Percentiles rank a stretch among this genome's conserved stretches.
Evolutionary conservation across 2,329 filamentous ascomycete genomes (phyloP).

Genomic region (Alternaria triticimaculans): DNA sequence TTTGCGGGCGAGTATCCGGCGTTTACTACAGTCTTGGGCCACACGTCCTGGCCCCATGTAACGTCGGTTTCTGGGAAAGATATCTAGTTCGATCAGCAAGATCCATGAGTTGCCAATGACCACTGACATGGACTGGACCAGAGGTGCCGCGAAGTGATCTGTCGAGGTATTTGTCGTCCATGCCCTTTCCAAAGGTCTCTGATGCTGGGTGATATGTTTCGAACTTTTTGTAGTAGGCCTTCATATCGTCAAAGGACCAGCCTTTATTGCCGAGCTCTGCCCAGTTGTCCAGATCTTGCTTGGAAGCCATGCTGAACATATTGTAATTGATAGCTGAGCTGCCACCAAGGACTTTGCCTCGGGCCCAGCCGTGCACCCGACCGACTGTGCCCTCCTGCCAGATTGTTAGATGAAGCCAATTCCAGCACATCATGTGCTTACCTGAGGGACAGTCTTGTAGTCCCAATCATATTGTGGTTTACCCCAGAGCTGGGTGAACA

Average conservation of each 20-base stretch:
- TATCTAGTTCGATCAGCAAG: constrained; percentile 17
- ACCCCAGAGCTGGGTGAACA: constrained; percentile 32
- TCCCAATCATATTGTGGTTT: constrained; percentile 44
- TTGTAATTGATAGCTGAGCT: constrained; percentile 46
- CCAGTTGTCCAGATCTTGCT: constrained; percentile 49
- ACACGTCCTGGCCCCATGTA: constrained; percentile 31
- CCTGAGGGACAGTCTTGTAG: constrained; percentile 41
- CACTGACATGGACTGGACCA: constrained; percentile 33
- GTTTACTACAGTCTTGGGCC: constrained; percentile 35
- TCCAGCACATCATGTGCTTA: not conserved
- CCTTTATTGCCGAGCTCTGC: constrained; percentile 47
- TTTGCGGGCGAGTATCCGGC: constrained; percentile 31
- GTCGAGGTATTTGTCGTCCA: constrained; percentile 36
- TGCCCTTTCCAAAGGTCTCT: constrained; percentile 22
- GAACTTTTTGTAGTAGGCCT: constrained; percentile 47
- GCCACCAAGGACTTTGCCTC: constrained; percentile 48
- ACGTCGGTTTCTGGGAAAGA: constrained; percentile 32
- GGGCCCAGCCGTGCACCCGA: constrained; percentile 32
- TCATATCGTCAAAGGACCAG: constrained; percentile 46
- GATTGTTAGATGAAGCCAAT: constrained; percentile 1
- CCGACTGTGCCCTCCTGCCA: constrained; percentile 30
- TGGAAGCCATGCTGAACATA: constrained; percentile 38
- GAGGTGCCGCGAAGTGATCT: constrained; percentile 29
- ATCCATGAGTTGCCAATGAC: not conserved
- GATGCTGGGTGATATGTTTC: constrained; percentile 41